phyloP scores from a whole-genome alignment of 2,329 filamentous ascomycete species.

The Salinomyces thailandicus region DNA sequence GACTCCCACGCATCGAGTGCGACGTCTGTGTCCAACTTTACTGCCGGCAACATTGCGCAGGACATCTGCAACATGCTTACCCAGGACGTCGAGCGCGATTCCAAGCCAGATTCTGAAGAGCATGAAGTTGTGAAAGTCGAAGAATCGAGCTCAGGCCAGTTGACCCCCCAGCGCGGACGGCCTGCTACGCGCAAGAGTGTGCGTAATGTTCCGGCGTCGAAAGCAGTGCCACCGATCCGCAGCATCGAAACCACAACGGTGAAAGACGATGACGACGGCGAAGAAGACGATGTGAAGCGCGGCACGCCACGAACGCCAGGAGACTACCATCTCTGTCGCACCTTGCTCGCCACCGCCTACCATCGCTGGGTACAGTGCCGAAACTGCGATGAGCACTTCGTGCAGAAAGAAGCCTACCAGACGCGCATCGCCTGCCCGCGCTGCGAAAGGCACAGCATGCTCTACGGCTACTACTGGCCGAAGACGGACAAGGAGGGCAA shows the following conservation, averaged over 20 bases:
- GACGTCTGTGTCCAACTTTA: slow-evolving; percentile 20
- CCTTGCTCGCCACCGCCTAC: slow-evolving; percentile 65
- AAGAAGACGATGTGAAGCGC: slow-evolving; percentile 20
- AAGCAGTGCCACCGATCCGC: slow-evolving; percentile 11
- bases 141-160: neutral
- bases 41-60: slow-evolving; percentile 19
- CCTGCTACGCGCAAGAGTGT: slow-evolving; percentile 8
- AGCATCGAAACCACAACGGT: slow-evolving; percentile 17
- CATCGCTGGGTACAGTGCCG: slow-evolving; percentile 80
- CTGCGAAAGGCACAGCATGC: slow-evolving; percentile 88
- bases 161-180: slow-evolving; percentile 3
- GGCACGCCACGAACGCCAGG: slow-evolving; percentile 32
- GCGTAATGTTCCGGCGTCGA: neutral
- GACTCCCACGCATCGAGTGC: slow-evolving; percentile 20
- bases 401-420: slow-evolving; percentile 79
- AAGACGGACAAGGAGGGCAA: slow-evolving; percentile 78
- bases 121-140: slow-evolving; percentile 1
- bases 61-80: slow-evolving; percentile 24
- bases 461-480: slow-evolving; percentile 93
- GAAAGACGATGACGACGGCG: slow-evolving; percentile 8
- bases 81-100: slow-evolving; percentile 8
- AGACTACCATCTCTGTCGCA: slow-evolving; percentile 66
- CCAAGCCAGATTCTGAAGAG: neutral
- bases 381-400: slow-evolving; percentile 70
- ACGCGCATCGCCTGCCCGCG: slow-evolving; percentile 79